Evolutionary conservation across 202 grass and related monocot species (phyloP).

Genomic region (Elaeis oleifera): DNA sequence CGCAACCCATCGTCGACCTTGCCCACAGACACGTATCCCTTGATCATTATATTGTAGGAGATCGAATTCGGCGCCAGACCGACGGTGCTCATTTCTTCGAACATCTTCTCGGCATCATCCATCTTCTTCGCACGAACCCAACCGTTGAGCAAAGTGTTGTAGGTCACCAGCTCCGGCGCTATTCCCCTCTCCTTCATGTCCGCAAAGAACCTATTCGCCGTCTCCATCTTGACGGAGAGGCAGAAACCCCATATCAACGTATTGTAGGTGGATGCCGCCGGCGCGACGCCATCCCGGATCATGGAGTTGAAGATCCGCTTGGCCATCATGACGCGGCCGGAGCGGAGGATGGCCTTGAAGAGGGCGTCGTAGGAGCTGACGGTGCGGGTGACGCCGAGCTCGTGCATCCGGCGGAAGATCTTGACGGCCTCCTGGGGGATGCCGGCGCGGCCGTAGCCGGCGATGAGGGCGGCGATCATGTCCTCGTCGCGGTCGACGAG

Average conservation of each 20-base stretch:
- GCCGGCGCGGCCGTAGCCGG: too few relatives aligned
- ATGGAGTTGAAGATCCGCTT: constrained; percentile 75
- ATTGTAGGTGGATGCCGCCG: constrained; percentile 69
- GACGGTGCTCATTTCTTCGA: constrained; percentile 45
- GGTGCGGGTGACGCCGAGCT: too few relatives aligned
- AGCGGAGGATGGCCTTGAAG: constrained; percentile 38
- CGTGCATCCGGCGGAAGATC: too few relatives aligned
- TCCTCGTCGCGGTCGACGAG: too few relatives aligned
- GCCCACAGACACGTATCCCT: constrained; percentile 46
- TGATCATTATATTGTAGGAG: constrained; percentile 91
- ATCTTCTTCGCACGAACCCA: constrained; percentile 59
- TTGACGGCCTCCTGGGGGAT: too few relatives aligned
- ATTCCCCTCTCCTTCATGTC: constrained; percentile 72
- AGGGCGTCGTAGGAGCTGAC: too few relatives aligned
- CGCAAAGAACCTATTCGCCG: constrained; percentile 46
- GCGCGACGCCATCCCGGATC: constrained; percentile 39
- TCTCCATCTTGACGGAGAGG: constrained; percentile 67
- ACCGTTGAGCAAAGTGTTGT: constrained; percentile 71
- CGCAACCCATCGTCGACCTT: constrained; percentile 52
- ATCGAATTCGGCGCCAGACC: constrained; percentile 49
- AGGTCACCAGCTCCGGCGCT: constrained; percentile 45
- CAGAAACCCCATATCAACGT: constrained; percentile 83
- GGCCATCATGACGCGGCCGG: constrained; percentile 68
- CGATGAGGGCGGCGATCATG: too few relatives aligned
- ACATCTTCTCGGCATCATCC: constrained; percentile 69